These are phyloP conservation scores for Selenicereus undatus DNA, from an alignment of 148 eudicot genomes.

Conservation along the genomic window DNA sequence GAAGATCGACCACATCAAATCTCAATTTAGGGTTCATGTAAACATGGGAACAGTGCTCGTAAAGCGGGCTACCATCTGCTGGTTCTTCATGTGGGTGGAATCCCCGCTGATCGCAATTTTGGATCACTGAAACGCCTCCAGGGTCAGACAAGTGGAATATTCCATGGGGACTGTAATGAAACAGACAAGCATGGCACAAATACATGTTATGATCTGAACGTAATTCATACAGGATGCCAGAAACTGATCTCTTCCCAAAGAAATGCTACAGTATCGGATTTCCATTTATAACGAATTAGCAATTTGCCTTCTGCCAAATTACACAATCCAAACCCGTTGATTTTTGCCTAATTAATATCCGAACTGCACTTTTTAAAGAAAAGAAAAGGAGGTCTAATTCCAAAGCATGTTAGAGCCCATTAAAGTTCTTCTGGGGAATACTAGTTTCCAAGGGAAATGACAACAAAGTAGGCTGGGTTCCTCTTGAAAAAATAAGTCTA, in stretches of 20 bases:
- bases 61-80: conserved; percentile 87
- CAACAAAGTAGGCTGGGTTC: no score
- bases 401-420: no score
- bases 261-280: no score
- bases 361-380: no score
- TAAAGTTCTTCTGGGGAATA: no score
- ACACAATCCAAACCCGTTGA: no score
- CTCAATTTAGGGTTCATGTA: conserved; percentile 70
- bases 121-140: conserved; percentile 75
- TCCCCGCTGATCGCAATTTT: conserved; percentile 82
- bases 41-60: conserved; percentile 97
- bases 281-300: no score
- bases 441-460: no score
- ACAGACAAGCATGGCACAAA: conserved; percentile 1
- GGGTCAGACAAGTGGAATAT: conserved; percentile 98
- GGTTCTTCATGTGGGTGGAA: conserved; percentile 99
- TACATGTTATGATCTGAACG: neutral
- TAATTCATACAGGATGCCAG: neutral
- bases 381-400: no score
- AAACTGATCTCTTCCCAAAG: neutral
- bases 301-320: no score
- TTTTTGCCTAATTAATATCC: no score
- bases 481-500: no score
- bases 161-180: conserved; percentile 77
- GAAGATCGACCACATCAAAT: conserved; percentile 87